Percentiles rank a stretch among this genome's conserved stretches.
These are phyloP conservation scores for Ulota crispa DNA, from an alignment of 225 moss, liverwort and hornwort genomes.

Conservation along the genomic window DNA sequence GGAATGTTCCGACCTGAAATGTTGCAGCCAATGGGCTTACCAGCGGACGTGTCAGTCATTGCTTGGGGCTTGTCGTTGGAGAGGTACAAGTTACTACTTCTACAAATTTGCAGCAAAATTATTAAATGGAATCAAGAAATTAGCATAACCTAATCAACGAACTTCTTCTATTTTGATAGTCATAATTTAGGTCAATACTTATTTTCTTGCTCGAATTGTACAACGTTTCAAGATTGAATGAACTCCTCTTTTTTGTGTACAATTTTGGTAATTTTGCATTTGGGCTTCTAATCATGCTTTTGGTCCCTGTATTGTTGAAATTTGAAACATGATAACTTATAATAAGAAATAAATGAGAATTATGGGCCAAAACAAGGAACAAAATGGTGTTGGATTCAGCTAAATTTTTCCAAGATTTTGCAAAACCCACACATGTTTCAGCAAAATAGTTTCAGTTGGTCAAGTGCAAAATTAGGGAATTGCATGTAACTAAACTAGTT, in stretches of 20 bases:
- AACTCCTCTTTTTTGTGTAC: not conserved
- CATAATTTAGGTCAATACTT: not conserved
- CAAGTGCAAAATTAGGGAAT: too few relatives aligned
- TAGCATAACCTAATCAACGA: not conserved
- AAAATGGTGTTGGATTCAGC: too few relatives aligned
- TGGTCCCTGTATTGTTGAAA: too few relatives aligned
- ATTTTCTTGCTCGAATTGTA: not conserved
- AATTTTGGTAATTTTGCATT: not conserved
- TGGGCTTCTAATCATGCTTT: too few relatives aligned
- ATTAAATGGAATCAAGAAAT: not conserved
- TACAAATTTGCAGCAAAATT: not conserved
- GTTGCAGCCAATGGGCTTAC: slow-evolving; percentile 89
- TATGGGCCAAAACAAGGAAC: too few relatives aligned
- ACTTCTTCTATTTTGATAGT: not conserved
- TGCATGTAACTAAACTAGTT: not conserved
- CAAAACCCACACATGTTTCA: too few relatives aligned
- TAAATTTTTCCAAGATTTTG: too few relatives aligned
- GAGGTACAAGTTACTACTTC: slow-evolving; percentile 41
- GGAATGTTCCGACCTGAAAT: slow-evolving; percentile 98
- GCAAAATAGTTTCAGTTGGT: too few relatives aligned
- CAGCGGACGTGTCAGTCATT: slow-evolving; percentile 83
- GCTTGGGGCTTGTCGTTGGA: slow-evolving; percentile 96
- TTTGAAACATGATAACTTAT: too few relatives aligned
- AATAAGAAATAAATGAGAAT: too few relatives aligned
- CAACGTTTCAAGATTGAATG: not conserved